Conservation (phyloP, 2,329 filamentous ascomycete species). For the Aspergillus sp. region DNA sequence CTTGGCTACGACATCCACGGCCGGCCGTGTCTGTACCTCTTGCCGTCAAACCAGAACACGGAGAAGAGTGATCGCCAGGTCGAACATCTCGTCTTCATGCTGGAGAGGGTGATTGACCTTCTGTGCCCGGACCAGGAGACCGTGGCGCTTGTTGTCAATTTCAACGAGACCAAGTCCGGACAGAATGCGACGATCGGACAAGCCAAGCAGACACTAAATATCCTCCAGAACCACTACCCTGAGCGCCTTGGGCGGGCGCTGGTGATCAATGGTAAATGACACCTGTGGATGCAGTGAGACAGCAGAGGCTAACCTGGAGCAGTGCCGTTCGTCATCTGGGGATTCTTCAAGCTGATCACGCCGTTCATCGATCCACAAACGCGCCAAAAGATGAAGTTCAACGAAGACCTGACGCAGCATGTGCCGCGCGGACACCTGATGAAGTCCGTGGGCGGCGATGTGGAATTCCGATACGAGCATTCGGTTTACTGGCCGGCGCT, state of each 20-base stretch:
- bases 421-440: conserved; percentile 76
- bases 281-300: conserved; percentile 1
- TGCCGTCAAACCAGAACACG: conserved; percentile 87
- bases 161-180: conserved; percentile 67
- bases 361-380: conserved; percentile 96
- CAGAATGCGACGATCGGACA: conserved; percentile 68
- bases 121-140: conserved; percentile 83
- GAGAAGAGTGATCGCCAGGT: conserved; percentile 76
- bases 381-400: conserved; percentile 92
- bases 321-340: conserved; percentile 86
- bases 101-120: conserved; percentile 79
- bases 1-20: conserved; percentile 77
- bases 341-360: conserved; percentile 92
- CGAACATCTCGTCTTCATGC: conserved; percentile 90
- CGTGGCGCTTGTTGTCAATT: conserved; percentile 80
- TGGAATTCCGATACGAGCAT: conserved; percentile 90
- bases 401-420: conserved; percentile 76
- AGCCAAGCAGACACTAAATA: conserved; percentile 74
- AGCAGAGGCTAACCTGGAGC: conserved; percentile 3
- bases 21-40: conserved; percentile 84
- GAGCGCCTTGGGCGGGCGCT: conserved; percentile 82
- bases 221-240: conserved; percentile 92
- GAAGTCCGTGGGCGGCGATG: conserved; percentile 65
- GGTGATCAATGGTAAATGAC: conserved; percentile 68
- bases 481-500: conserved; percentile 80